phyloP scores from a whole-genome alignment of 306 rosid genomes.

The Arachis hypogaea region DNA sequence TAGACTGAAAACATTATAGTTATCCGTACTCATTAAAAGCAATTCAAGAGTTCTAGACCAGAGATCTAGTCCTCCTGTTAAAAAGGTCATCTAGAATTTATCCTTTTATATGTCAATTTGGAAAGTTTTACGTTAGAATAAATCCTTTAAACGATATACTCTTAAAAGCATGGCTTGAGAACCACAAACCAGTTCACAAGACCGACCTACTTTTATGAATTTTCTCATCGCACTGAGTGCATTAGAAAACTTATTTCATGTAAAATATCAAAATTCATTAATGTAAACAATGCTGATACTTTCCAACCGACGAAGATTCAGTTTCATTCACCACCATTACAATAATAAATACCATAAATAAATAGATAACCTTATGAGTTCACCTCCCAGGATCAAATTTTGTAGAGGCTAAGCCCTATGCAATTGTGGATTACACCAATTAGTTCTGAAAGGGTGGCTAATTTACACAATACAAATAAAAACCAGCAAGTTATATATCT shows the following conservation, averaged over 20 bases:
- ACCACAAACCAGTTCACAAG: background rate
- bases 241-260: background rate
- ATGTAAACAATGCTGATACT: background rate
- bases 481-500: background rate
- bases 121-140: no score
- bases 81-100: no score
- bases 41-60: no score
- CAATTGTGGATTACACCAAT: background rate
- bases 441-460: background rate
- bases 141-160: no score
- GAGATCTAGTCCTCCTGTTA: no score
- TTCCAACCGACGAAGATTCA: background rate
- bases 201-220: background rate
- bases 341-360: conserved; percentile 2
- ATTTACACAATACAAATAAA: background rate
- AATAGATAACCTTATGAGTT: background rate
- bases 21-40: no score
- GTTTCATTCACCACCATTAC: background rate
- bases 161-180: background rate
- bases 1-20: no score
- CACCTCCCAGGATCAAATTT: conserved; percentile 5
- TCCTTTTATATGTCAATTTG: no score
- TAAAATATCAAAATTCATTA: background rate
- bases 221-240: background rate
- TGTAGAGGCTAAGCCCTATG: background rate